A percentile compares a stretch with the other conserved stretches of the same genome.
phyloP scores from a whole-genome alignment of 768 basidiomycete species.

The Gautieria morchelliformis region DNA sequence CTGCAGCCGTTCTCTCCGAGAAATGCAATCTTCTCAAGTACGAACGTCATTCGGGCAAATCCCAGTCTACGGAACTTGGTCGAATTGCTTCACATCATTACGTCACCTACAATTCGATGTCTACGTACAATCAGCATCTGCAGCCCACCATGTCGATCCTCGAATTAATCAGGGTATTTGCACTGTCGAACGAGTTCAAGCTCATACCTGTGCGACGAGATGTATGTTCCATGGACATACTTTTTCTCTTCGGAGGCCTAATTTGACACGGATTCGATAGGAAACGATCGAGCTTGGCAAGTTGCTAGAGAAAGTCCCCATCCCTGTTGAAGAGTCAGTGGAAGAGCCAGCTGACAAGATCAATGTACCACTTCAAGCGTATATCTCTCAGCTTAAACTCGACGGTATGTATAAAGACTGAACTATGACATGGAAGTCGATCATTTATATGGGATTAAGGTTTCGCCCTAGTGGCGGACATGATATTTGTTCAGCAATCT shows the following conservation, averaged over 20 bases:
- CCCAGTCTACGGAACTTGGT: constrained; percentile 90
- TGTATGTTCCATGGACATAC: constrained; percentile 11
- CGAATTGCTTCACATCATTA: constrained; percentile 94
- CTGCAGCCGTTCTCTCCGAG: constrained; percentile 87
- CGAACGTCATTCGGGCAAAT: constrained; percentile 75
- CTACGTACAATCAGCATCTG: constrained; percentile 91
- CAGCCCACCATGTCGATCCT: constrained; percentile 77
- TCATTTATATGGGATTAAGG: constrained; percentile 28
- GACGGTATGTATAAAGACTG: constrained; percentile 41
- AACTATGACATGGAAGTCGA: not conserved
- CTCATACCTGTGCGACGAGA: constrained; percentile 80
- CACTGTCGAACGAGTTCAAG: constrained; percentile 92
- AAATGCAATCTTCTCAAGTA: constrained; percentile 94
- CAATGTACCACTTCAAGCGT: constrained; percentile 91
- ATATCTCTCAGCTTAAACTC: constrained; percentile 88
- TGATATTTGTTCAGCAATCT: constrained; percentile 96
- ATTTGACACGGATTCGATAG: constrained; percentile 16
- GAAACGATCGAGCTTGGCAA: constrained; percentile 88
- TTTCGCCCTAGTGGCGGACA: constrained; percentile 79
- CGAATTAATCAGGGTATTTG: constrained; percentile 93
- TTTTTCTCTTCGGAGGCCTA: not conserved
- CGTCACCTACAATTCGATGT: constrained; percentile 92
- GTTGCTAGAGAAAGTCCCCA: constrained; percentile 87
- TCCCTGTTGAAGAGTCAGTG: constrained; percentile 93
- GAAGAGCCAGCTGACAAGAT: constrained; percentile 97